Evolutionary conservation across 75 land plant genomes (phyloP).

Genomic region (Larix kaempferi): DNA sequence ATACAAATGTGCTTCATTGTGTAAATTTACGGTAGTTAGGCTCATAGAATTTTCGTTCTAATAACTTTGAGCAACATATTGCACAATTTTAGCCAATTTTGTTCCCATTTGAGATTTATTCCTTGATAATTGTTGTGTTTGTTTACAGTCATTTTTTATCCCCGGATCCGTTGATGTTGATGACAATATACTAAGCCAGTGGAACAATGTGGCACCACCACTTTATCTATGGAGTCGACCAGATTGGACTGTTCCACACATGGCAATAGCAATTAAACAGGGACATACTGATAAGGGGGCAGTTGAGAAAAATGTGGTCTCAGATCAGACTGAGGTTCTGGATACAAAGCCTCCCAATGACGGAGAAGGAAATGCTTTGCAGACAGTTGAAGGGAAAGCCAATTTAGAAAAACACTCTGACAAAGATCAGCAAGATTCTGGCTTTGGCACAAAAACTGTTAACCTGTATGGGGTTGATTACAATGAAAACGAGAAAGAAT

Average conservation of each 20-base stretch:
- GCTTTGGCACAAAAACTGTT: neutral
- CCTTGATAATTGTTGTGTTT: neutral
- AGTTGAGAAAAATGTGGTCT: neutral
- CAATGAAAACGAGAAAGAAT: neutral
- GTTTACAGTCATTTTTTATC: conserved; percentile 75
- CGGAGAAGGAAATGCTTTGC: neutral
- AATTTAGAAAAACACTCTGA: neutral
- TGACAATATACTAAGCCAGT: conserved; percentile 61
- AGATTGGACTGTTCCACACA: conserved; percentile 65
- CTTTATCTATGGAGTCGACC: conserved; percentile 77
- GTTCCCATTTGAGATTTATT: neutral
- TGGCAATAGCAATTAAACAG: conserved; percentile 37
- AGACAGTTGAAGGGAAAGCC: neutral
- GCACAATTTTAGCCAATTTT: neutral
- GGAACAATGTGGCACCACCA: conserved; percentile 69
- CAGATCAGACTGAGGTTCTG: neutral
- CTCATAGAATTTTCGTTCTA: neutral
- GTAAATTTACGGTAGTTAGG: too few relatives aligned
- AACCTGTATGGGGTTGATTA: neutral
- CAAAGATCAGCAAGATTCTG: neutral
- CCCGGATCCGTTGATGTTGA: conserved; percentile 84
- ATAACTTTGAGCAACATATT: neutral
- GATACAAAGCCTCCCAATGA: neutral
- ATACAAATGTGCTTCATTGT: too few relatives aligned
- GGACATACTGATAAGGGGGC: conserved; percentile 32